Percentiles rank a stretch among this genome's conserved stretches.
Conservation (phyloP, 768 basidiomycete genomes). For the Rhizopogon vulgaris region DNA sequence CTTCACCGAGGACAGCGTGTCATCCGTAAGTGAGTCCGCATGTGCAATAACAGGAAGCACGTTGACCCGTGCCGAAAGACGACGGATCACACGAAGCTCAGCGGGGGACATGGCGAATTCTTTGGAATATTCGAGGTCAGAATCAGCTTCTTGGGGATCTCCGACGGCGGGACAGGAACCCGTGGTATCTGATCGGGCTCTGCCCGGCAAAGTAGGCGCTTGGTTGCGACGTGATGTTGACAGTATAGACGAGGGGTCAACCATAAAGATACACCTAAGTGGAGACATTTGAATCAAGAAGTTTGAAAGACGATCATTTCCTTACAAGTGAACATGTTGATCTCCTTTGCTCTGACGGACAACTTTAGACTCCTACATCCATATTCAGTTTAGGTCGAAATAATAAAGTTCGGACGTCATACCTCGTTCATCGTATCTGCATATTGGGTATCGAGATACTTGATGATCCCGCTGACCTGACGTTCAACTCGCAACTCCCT, state of each 20-base stretch:
- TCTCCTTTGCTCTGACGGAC: conserved; percentile 82
- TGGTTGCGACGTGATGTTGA: conserved; percentile 44
- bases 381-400: neutral
- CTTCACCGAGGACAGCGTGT: conserved; percentile 65
- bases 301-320: conserved; percentile 1
- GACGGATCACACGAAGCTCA: conserved; percentile 73
- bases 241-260: conserved; percentile 71
- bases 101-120: conserved; percentile 65
- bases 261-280: conserved; percentile 75
- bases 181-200: conserved; percentile 62
- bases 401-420: neutral
- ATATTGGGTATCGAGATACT: conserved; percentile 75
- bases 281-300: conserved; percentile 9
- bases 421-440: conserved; percentile 88
- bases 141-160: conserved; percentile 43
- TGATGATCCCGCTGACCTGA: conserved; percentile 67
- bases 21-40: conserved; percentile 80
- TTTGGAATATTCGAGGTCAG: conserved; percentile 42
- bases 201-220: conserved; percentile 41
- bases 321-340: conserved; percentile 85
- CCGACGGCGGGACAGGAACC: conserved; percentile 51
- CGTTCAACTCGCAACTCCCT: conserved; percentile 74
- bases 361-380: conserved; percentile 78
- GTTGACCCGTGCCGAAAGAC: conserved; percentile 69
- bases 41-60: conserved; percentile 77